Evolutionary conservation across 305 asterid genomes (phyloP), one percentile per base, ranked within the genome.

Genomic region (Rubia peregrina): DNA sequence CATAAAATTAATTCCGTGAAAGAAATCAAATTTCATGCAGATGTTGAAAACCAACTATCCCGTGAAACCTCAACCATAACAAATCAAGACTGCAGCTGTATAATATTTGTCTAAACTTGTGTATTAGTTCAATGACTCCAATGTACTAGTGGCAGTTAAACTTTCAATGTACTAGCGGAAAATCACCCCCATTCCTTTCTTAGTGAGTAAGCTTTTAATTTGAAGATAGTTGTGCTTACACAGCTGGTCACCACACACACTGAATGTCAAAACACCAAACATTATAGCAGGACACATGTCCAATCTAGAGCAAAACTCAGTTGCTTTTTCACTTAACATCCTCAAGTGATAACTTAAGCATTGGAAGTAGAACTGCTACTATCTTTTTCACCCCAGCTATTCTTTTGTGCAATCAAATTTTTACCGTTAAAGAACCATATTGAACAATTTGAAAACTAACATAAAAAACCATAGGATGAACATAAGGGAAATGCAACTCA

Each of bases 401-500:
- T 16, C 24, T 2, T 38, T 26, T 36, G 30, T 26, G 51, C 11
- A 44, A 1, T 51, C n/a, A 43, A 36, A 36, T 56, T 33, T 67
- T 6, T 4, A 36, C 46, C 13, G 36, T 30, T 43, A 30, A 17
- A 73, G n/a, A 53, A 24, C 49, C 40, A 7, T n/a, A 22, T n/a
- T 0, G 12, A 38, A 43, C 38, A 17, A 63, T 59, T 41, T 36
- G 1, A 40, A 64, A 26, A 42, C 1, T 22, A 60, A n/a, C 17
- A 14, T 11, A 24, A 19, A 56, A 38, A 57, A 60, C 17, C 19
- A 1, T 57, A 12, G 7, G 71, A 62, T 11, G 73, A 33, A 59
- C 19, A 42, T 24, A 65, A 13, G 72, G 42, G 40, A 19, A 59
- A 60, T 41, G 51, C 38, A 91, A 98, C 98, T 88, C 95, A 7